A percentile compares a stretch with the other conserved stretches of the same genome.
These are phyloP conservation scores for Tetrapisispora arboricola DNA, from an alignment of 805 yeast genomes.

Conservation along the genomic window DNA sequence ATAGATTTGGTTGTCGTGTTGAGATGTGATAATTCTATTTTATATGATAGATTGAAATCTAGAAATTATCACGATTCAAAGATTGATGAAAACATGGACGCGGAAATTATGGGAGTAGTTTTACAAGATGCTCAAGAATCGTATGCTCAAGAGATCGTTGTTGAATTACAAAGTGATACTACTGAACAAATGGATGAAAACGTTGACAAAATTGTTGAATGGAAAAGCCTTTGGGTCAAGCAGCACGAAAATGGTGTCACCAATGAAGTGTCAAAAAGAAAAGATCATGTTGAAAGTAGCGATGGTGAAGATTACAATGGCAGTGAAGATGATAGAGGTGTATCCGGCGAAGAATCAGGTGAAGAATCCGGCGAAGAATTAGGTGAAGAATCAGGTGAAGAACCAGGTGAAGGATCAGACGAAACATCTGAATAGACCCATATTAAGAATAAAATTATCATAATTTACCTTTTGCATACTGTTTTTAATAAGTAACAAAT, in stretches of 20 bases:
- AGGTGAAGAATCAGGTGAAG: slow-evolving; percentile 1
- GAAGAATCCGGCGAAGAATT: slow-evolving; percentile 1
- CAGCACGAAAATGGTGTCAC: slow-evolving; percentile 56
- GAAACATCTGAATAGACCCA: not conserved
- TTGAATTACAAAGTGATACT: slow-evolving; percentile 63
- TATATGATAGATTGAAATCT: slow-evolving; percentile 64
- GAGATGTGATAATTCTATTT: slow-evolving; percentile 58
- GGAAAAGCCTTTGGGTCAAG: slow-evolving; percentile 68
- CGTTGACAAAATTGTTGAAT: slow-evolving; percentile 58
- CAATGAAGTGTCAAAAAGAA: slow-evolving; percentile 32
- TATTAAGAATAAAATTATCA: too few relatives aligned
- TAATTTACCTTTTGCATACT: too few relatives aligned
- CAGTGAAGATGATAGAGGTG: not conserved
- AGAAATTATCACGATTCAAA: slow-evolving; percentile 76
- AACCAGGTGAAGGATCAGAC: slow-evolving; percentile 2
- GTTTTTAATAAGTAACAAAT: too few relatives aligned
- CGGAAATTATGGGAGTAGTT: slow-evolving; percentile 93
- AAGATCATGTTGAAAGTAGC: not conserved
- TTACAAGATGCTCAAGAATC: slow-evolving; percentile 77
- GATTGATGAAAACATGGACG: slow-evolving; percentile 85
- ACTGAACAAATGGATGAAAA: slow-evolving; percentile 77
- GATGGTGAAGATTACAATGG: not conserved
- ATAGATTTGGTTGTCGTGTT: slow-evolving; percentile 89
- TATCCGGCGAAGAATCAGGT: not conserved
- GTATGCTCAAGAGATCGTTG: slow-evolving; percentile 70